Base-by-base conservation (phyloP, 2,329 filamentous ascomycete species). In the Fusarium nanum region DNA sequence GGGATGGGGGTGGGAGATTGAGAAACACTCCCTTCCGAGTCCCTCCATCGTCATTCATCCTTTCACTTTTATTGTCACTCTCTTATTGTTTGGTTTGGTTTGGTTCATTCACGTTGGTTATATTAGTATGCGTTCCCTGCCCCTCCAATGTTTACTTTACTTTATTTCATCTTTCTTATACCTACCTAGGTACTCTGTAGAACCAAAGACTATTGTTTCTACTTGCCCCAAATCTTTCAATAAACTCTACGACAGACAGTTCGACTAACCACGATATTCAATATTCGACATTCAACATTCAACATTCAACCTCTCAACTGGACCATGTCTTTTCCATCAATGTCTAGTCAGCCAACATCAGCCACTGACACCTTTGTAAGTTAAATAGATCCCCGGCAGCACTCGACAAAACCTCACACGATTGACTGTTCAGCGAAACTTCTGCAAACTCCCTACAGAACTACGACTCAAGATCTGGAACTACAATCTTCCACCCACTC, bases 391-490 rank as follows among this genome's bases (percentile, higher is more conserved):
- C 27, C 23, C 28, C 18, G 34, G 18, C 18, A 37, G 34, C 18
- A 37, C 34, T 37, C 18, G 23, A 27, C 23, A 27, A 41, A 53
- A 53, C 18, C 49, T 53, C 18, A 53, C 23, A 14, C 40, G 18
- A 46, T 59, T 45, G 30, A 12, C 16, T 52, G 25, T 22, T 37
- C 47, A 86, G 84, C 79, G 76, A 47, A 71, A 77, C 50, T 86
- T 86, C 66, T 64, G 78, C 20, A 74, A 72, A 44, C 82, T 86
- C 2, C 84, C 84, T 3, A 71, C 79, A 14, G 84, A 86, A 69
- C 76, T 86, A 18, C 82, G 84, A 13, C 75, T 85, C 25, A 82
- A 79, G 58, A 83, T 86, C 50, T 86, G 84, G 84, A 77, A 77
- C 42, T 78, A 82, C 68, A 85, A 80, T 69, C 75, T 84, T 20